A percentile compares a stretch with the other conserved stretches of the same genome.
phyloP scores from a whole-genome alignment of 2,329 filamentous ascomycete genomes.

The Oidium heveae region DNA sequence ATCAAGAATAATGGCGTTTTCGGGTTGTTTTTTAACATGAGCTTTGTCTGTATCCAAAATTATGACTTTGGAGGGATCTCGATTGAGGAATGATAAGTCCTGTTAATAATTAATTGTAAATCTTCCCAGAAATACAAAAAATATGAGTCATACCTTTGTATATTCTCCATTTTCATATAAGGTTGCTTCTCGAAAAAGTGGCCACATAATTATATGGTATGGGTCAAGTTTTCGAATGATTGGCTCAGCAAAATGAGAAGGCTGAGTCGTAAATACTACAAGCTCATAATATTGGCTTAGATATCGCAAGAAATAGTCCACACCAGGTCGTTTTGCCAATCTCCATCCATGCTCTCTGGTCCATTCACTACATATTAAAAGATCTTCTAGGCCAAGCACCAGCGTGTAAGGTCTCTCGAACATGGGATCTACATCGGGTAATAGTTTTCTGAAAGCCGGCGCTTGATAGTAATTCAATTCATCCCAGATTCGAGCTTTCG shows the following conservation, averaged over 20 bases:
- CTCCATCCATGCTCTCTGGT: slow-evolving; percentile 83
- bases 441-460: slow-evolving; percentile 76
- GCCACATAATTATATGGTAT: slow-evolving; percentile 86
- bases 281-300: slow-evolving; percentile 95
- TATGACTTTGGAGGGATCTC: slow-evolving; percentile 83
- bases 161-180: slow-evolving; percentile 91
- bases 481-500: slow-evolving; percentile 46
- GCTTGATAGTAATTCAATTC: slow-evolving; percentile 86
- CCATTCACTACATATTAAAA: slow-evolving; percentile 91
- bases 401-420: slow-evolving; percentile 77
- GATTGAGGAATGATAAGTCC: slow-evolving; percentile 95
- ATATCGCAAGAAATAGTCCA: slow-evolving; percentile 94
- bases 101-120: slow-evolving; percentile 15
- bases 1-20: slow-evolving; percentile 78
- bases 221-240: slow-evolving; percentile 85
- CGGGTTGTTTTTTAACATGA: slow-evolving; percentile 75
- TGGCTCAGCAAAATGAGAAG: slow-evolving; percentile 61
- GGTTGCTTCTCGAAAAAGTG: slow-evolving; percentile 85
- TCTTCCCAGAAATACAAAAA: neutral
- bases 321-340: slow-evolving; percentile 75
- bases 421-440: slow-evolving; percentile 57
- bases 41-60: slow-evolving; percentile 68
- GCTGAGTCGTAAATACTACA: slow-evolving; percentile 80
- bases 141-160: slow-evolving; percentile 43
- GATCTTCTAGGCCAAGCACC: slow-evolving; percentile 75